Base-by-base conservation (phyloP, 2,329 filamentous ascomycete genomes). In the Chaetomium sp. region DNA sequence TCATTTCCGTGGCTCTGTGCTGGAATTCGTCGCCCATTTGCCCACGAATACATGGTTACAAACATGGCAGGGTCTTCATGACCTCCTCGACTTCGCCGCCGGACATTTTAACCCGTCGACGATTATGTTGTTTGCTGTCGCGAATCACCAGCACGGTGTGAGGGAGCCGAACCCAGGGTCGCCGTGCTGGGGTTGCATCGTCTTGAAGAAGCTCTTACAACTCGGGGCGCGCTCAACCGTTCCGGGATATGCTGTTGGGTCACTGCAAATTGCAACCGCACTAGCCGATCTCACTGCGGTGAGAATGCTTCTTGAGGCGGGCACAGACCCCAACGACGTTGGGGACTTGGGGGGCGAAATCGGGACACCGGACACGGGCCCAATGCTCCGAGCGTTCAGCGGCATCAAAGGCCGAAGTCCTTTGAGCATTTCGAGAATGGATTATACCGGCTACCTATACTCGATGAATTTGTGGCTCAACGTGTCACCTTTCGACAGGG, bases 11-110 rank as follows among this genome's bases (percentile, higher is more conserved):
- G 62, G 62, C 12, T 55, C 62, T 16, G 16, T 55, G 8, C 25
- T 63, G 35, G 62, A 63, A 21, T 59, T 63, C 8, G 55, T 27
- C 7, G 62, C 56, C 49, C 62, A 63, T 13, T 21, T 63, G 5
- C 62, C 62, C 6, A 7, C 7, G 19, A 5, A 1, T 21, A 23
- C 16, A 4, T 49, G 50, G 51, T 25, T n/a, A 23, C 50, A 55
- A 10, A 21, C 33, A 6, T 27, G 49, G 7, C 49, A 47, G 35
- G 62, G 56, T 8, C 33, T 63, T 0, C 38, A 19, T 9, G 33
- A 63, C 6, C 21, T 55, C 4, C 33, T 63, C n/a, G 56, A 47
- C 0, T 25, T 27, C 27, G n/a, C 38, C 23, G 49, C 35, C 4
- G 55, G 62, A 2, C n/a, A 55, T 33, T 59, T 63, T 38, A 56